Conservation (phyloP, 2,329 filamentous ascomycete species). For the Phialophora macrospora region DNA sequence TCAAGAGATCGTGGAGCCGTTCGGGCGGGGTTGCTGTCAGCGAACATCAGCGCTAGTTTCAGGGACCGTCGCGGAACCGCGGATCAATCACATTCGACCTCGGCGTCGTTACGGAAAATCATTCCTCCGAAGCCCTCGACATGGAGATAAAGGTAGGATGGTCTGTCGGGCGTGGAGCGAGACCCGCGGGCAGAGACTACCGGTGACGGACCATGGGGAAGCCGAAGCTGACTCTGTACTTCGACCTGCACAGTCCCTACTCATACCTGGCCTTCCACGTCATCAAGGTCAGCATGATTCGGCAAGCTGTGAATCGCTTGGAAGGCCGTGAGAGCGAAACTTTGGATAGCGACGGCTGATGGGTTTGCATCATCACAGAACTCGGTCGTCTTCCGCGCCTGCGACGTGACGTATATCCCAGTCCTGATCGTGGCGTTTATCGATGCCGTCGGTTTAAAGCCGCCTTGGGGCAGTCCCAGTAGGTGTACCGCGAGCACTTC, state of each 20-base stretch:
- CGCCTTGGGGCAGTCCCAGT: conserved; percentile 60
- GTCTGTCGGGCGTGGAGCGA: neutral
- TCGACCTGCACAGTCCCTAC: conserved; percentile 66
- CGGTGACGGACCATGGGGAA: conserved; percentile 47
- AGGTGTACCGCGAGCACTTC: neutral
- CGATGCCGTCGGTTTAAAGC: conserved; percentile 58
- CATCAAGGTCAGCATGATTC: conserved; percentile 53
- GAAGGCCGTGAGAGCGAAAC: neutral
- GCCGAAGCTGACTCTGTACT: conserved; percentile 60
- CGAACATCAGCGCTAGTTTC: neutral
- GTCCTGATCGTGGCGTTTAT: conserved; percentile 65
- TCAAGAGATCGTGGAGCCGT: neutral
- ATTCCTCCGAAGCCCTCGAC: neutral
- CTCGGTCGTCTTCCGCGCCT: conserved; percentile 60
- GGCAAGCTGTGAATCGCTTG: neutral
- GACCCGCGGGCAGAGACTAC: neutral
- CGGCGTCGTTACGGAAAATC: conserved; percentile 4
- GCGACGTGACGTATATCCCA: conserved; percentile 63
- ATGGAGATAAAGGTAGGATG: neutral
- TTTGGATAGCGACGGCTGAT: neutral
- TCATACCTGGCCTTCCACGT: conserved; percentile 64
- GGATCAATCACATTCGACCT: conserved; percentile 1
- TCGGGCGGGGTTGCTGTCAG: conserved; percentile 9
- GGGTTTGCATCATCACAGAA: conserved; percentile 48
- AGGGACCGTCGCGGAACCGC: neutral